Percentiles rank a stretch among this genome's conserved stretches.
phyloP scores from a whole-genome alignment of 169 alveolate genomes.

The Plasmodium coatneyi region DNA sequence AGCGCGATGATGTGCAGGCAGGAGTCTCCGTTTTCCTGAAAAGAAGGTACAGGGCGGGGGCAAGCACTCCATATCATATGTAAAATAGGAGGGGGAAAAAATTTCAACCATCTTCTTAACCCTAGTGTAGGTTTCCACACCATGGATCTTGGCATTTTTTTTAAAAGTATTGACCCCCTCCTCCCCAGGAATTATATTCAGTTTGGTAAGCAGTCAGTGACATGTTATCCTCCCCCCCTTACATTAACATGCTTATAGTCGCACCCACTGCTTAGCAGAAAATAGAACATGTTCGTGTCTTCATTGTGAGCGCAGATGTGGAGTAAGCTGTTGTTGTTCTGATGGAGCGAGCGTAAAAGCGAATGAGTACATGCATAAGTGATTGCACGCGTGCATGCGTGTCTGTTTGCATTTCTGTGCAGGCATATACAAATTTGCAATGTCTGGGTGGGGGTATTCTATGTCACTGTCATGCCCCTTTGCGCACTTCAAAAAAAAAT shows the following conservation, averaged over 20 bases:
- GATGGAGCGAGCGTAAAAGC: not conserved
- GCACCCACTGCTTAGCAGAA: slow-evolving; percentile 57
- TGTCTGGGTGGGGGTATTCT: not conserved
- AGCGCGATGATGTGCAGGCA: slow-evolving; percentile 67
- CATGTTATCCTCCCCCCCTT: not conserved
- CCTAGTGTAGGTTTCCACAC: not conserved
- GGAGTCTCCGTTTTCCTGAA: slow-evolving; percentile 68
- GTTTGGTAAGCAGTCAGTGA: not conserved
- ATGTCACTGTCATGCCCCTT: not conserved
- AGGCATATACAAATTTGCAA: not conserved
- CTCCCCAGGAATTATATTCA: not conserved
- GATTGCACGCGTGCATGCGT: not conserved
- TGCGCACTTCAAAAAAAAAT: not conserved
- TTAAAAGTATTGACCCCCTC: not conserved
- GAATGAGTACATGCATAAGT: not conserved
- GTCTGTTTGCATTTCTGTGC: not conserved
- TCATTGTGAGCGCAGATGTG: slow-evolving; percentile 71
- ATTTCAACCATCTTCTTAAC: not conserved
- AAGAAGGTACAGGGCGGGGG: not conserved
- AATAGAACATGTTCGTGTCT: slow-evolving; percentile 59
- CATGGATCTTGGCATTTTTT: slow-evolving; percentile 6
- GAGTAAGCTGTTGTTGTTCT: slow-evolving; percentile 53
- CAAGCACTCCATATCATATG: not conserved
- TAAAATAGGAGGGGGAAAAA: not conserved
- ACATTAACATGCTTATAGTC: slow-evolving; percentile 67